phyloP scores from a whole-genome alignment of 2,329 filamentous ascomycete species.

The Diaporthe humulicola region DNA sequence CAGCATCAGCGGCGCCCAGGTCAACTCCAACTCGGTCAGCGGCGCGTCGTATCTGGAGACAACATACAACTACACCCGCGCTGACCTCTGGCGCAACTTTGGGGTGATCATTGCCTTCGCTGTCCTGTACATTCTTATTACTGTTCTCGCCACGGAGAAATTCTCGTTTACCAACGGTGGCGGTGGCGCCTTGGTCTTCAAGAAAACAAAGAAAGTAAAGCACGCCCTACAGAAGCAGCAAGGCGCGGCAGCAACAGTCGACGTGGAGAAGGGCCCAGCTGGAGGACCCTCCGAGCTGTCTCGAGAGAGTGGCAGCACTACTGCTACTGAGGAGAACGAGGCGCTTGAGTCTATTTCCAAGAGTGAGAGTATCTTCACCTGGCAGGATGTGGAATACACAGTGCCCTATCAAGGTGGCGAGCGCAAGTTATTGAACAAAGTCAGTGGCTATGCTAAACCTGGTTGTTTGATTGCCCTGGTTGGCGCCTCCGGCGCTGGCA shows the following conservation, averaged over 20 bases:
- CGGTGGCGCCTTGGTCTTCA: slow-evolving; percentile 44
- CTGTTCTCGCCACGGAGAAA: slow-evolving; percentile 77
- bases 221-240: slow-evolving; percentile 11
- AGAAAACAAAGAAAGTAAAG: slow-evolving; percentile 40
- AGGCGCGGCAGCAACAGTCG: slow-evolving; percentile 28
- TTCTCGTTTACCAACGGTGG: slow-evolving; percentile 65
- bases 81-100: slow-evolving; percentile 81
- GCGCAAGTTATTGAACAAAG: slow-evolving; percentile 62
- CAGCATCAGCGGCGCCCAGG: slow-evolving; percentile 39
- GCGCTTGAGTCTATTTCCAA: slow-evolving; percentile 40
- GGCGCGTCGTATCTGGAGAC: slow-evolving; percentile 62
- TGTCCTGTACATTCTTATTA: slow-evolving; percentile 80
- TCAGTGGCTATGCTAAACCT: slow-evolving; percentile 84
- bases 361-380: slow-evolving; percentile 42
- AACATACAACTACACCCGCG: slow-evolving; percentile 60
- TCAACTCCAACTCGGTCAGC: slow-evolving; percentile 36
- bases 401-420: slow-evolving; percentile 37
- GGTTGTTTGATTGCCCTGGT: slow-evolving; percentile 85
- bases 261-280: slow-evolving; percentile 38
- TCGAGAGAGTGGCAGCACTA: slow-evolving; percentile 54
- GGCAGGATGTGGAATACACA: slow-evolving; percentile 41
- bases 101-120: slow-evolving; percentile 83
- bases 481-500: slow-evolving; percentile 85
- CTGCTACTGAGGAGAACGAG: slow-evolving; percentile 73
- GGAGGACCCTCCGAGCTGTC: slow-evolving; percentile 56